Base-by-base conservation (phyloP, 371 early-diverging fungal species). In the Apophysomyces ossiformis region DNA sequence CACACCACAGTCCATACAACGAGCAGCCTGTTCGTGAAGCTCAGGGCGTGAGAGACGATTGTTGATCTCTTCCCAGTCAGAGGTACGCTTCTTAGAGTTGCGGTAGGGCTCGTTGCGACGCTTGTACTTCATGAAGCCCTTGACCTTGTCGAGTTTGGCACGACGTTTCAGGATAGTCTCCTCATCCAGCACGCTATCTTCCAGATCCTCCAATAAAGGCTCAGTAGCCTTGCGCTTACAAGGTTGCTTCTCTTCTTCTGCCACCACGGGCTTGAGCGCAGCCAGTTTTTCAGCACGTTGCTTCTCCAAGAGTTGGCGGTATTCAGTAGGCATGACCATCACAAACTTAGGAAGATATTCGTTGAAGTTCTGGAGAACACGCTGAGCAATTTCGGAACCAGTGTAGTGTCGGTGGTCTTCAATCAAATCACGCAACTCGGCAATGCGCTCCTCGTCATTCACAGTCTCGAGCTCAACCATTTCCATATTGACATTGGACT, bases 1-100 rank as follows among this genome's bases (percentile, higher is more conserved):
- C 18, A 96, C 90, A 79, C 98, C 98, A 75, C 98, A 96, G 71
- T 95, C 97, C 93, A 98, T 97, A 85, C 97, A 98, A 61, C 99
- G 90, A 16, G 97, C 95, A 36, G 96, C 96, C 79, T 98, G 97
- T 58, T 92, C 90, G 69, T 94, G 91, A 39, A 97, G 87, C 68
- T 93, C 90, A 54, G 86, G 83, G 18, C 87, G 85, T 21, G 85
- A 85, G 68, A 97, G 83, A 47, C 99, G 92, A 38, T 88, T 77
- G 69, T 91, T 94, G 82, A 98, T 91, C 83, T 98, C 99, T 59
- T 95, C 89, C 92, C 93, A 97, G 81, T 97, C 97, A 69, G 85
- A 84, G 62, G 84, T 76, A 61, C 99, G 93, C 80, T 88, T 88
- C 64, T 77, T 77, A 46, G 94, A 85, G 71, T 91, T 89, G 69